phyloP scores from a whole-genome alignment of 1,284 basidiomycete species.

The Fistulinella staudtii region DNA sequence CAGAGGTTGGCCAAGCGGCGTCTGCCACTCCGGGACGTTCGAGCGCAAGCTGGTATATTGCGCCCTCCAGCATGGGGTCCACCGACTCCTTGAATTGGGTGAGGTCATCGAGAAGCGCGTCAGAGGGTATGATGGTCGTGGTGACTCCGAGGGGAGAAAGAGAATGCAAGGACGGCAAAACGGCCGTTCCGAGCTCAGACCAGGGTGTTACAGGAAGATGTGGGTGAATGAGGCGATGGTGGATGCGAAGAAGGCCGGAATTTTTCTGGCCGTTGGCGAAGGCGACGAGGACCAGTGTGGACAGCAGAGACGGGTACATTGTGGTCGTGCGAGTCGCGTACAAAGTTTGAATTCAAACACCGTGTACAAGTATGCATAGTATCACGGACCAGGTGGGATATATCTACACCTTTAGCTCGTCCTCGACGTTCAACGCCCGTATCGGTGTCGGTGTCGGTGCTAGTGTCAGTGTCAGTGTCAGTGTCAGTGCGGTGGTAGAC shows the following conservation, averaged over 20 bases:
- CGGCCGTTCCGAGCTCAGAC: slow-evolving; percentile 33
- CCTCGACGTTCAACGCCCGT: too few species aligned
- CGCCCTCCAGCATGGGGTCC: slow-evolving; percentile 35
- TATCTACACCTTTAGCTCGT: too few species aligned
- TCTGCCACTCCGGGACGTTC: slow-evolving; percentile 46
- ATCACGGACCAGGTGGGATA: too few species aligned
- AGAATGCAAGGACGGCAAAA: slow-evolving; percentile 26
- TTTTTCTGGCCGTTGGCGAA: slow-evolving; percentile 12
- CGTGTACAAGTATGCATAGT: too few species aligned
- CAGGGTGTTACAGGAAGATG: slow-evolving; percentile 32
- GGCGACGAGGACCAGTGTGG: slow-evolving; percentile 15
- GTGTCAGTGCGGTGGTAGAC: too few species aligned
- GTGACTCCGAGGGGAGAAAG: slow-evolving; percentile 25
- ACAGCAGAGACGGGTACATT: slow-evolving; percentile 8
- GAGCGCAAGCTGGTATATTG: slow-evolving; percentile 74
- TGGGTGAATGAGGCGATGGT: slow-evolving; percentile 42
- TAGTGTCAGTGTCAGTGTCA: too few species aligned
- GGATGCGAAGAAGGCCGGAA: slow-evolving; percentile 25
- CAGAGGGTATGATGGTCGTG: slow-evolving; percentile 34
- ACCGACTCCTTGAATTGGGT: slow-evolving; percentile 39
- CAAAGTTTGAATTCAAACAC: too few species aligned
- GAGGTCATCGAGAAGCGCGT: slow-evolving; percentile 43
- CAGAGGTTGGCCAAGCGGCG: slow-evolving; percentile 60
- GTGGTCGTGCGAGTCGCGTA: too few species aligned
- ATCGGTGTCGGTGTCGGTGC: too few species aligned